A percentile compares a stretch with the other conserved stretches of the same genome.
Evolutionary conservation across 352 stramenopile species (phyloP).

Genomic region (Phytophthora melonis): DNA sequence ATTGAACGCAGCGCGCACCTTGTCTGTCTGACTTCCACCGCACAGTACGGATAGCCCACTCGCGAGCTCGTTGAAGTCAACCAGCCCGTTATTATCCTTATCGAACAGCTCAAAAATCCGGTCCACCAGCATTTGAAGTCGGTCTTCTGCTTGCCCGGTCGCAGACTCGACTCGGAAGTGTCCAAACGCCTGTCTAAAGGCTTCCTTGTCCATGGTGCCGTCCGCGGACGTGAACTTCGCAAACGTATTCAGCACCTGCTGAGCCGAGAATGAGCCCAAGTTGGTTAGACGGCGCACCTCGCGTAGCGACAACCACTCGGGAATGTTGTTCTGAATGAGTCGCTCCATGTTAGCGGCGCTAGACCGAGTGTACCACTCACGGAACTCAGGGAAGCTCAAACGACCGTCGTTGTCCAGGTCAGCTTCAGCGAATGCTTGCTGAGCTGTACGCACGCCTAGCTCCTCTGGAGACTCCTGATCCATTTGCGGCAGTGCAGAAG

Average conservation of each 20-base stretch:
- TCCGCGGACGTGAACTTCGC: constrained; percentile 69
- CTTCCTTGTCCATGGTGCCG: constrained; percentile 72
- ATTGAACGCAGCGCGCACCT: constrained; percentile 84
- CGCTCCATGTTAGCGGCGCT: constrained; percentile 82
- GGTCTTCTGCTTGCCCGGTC: constrained; percentile 34
- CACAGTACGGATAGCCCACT: constrained; percentile 85
- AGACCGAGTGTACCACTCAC: constrained; percentile 82
- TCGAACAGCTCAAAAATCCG: constrained; percentile 88
- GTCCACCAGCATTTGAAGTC: constrained; percentile 72
- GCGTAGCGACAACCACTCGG: constrained; percentile 77
- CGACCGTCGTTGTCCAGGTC: constrained; percentile 74
- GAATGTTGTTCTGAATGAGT: constrained; percentile 82
- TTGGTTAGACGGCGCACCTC: constrained; percentile 86
- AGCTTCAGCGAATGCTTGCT: constrained; percentile 80
- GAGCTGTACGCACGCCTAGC: constrained; percentile 67
- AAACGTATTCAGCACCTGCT: constrained; percentile 87
- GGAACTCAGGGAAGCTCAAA: constrained; percentile 83
- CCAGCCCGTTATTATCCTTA: constrained; percentile 77
- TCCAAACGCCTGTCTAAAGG: constrained; percentile 68
- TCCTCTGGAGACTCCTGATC: constrained; percentile 65
- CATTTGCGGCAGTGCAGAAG: constrained; percentile 54
- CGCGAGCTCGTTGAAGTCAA: constrained; percentile 86
- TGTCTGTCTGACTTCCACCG: constrained; percentile 71
- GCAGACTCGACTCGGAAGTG: constrained; percentile 54
- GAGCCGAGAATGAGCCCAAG: constrained; percentile 66